phyloP scores from a whole-genome alignment of 495 filamentous ascomycete species.

The Tuber magnatum region DNA sequence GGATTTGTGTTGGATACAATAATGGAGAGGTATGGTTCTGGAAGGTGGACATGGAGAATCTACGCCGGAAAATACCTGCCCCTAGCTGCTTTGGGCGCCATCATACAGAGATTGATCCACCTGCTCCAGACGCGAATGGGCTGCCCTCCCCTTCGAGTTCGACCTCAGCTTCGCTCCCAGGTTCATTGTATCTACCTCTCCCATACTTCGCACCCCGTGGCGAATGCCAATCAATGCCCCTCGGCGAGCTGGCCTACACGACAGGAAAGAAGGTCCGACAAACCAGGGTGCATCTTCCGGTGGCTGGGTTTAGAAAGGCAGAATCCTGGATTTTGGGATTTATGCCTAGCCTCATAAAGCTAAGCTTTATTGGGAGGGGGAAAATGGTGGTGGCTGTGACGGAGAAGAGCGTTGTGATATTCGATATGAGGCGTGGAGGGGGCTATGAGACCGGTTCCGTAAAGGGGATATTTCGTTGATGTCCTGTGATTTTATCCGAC shows the following conservation, averaged over 20 bases:
- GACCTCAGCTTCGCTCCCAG: conserved; percentile 3
- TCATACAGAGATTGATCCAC: not conserved
- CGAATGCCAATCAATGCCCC: conserved; percentile 21
- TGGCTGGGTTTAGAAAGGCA: conserved; percentile 10
- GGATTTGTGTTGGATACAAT: conserved; percentile 26
- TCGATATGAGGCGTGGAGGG: conserved; percentile 21
- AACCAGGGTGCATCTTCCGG: conserved; percentile 16
- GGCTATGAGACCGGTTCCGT: conserved; percentile 1
- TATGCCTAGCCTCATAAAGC: conserved; percentile 19
- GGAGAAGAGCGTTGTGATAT: conserved; percentile 18
- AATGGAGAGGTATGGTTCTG: conserved; percentile 33
- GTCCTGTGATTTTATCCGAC: not conserved
- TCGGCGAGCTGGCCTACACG: conserved; percentile 14
- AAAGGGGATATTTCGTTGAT: conserved; percentile 1
- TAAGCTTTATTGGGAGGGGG: conserved; percentile 28
- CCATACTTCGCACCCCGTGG: conserved; percentile 7
- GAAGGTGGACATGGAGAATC: conserved; percentile 20
- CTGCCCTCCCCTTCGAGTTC: not conserved
- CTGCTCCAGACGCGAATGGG: not conserved
- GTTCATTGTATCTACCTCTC: conserved; percentile 8
- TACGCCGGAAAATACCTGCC: conserved; percentile 6
- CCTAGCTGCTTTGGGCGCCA: not conserved
- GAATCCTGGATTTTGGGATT: conserved; percentile 27
- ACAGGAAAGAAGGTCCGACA: conserved; percentile 6
- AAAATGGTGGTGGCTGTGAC: conserved; percentile 23